phyloP scores from a whole-genome alignment of 2,329 filamentous ascomycete species.

The Aspergillus brunneoviolaceus region DNA sequence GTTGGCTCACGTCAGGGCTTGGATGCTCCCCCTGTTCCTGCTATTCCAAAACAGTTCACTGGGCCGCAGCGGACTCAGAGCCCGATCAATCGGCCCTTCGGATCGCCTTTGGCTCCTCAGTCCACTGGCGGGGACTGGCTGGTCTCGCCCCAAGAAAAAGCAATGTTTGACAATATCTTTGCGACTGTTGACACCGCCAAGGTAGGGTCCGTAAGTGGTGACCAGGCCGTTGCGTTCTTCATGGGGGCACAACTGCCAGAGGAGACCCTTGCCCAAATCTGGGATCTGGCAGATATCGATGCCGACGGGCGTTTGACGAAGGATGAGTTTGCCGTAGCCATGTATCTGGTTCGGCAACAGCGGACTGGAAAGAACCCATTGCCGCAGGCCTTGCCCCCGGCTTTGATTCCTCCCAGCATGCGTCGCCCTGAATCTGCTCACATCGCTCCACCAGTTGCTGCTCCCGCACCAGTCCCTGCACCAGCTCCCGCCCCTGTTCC shows the following conservation, averaged over 20 bases:
- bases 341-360: constrained; percentile 94
- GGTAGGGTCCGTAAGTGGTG: constrained; percentile 82
- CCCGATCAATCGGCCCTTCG: constrained; percentile 54
- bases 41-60: constrained; percentile 79
- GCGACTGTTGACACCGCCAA: constrained; percentile 76
- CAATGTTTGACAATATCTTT: constrained; percentile 84
- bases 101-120: constrained; percentile 53
- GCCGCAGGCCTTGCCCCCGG: constrained; percentile 74
- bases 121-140: constrained; percentile 71
- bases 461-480: constrained; percentile 45
- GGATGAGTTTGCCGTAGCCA: constrained; percentile 95
- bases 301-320: constrained; percentile 80
- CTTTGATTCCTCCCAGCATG: constrained; percentile 82
- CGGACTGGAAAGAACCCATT: constrained; percentile 70
- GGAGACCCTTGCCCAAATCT: constrained; percentile 87
- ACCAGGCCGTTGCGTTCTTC: constrained; percentile 92
- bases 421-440: constrained; percentile 53
- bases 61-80: constrained; percentile 60
- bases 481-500: constrained; percentile 53
- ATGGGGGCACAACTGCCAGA: constrained; percentile 88
- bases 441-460: constrained; percentile 39
- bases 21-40: constrained; percentile 58
- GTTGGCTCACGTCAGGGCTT: constrained; percentile 52
- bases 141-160: constrained; percentile 79
- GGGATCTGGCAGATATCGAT: constrained; percentile 94